phyloP scores from a whole-genome alignment of 176 grass and related monocot genomes.

The Paspalum vaginatum region DNA sequence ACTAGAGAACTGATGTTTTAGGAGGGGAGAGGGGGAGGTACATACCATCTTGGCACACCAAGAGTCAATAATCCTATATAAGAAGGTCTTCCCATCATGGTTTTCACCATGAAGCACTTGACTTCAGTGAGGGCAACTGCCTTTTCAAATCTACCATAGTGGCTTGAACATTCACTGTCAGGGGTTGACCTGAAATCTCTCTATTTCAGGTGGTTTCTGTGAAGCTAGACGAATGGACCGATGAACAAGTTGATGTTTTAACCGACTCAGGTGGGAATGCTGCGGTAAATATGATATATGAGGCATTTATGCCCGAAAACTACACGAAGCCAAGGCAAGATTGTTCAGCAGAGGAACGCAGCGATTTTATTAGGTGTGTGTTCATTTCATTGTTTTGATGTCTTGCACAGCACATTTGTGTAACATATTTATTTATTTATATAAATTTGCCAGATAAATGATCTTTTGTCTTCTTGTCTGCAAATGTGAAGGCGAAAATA shows the following conservation, averaged over 20 bases:
- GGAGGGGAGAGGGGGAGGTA: background rate
- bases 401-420: background rate
- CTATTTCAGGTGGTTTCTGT: slow-evolving; percentile 75
- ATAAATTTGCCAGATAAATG: slow-evolving; percentile 13
- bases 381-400: slow-evolving; percentile 18
- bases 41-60: background rate
- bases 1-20: background rate
- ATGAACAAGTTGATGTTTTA: slow-evolving; percentile 86
- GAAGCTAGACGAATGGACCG: slow-evolving; percentile 93
- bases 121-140: slow-evolving; percentile 5
- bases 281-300: slow-evolving; percentile 74
- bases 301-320: slow-evolving; percentile 75
- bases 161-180: slow-evolving; percentile 24
- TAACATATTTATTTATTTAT: background rate
- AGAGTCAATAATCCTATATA: background rate
- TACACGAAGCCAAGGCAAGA: slow-evolving; percentile 72
- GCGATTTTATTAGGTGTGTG: slow-evolving; percentile 75
- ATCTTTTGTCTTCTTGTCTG: slow-evolving; percentile 19
- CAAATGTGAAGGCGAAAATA: slow-evolving; percentile 78
- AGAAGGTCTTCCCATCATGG: background rate
- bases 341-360: slow-evolving; percentile 72
- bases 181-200: slow-evolving; percentile 25
- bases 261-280: slow-evolving; percentile 72
- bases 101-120: slow-evolving; percentile 21
- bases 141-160: background rate